Evolutionary conservation across 1,284 basidiomycete species (phyloP), one percentile per base, ranked within the genome.

Genomic region (Trametes hirsuta): DNA sequence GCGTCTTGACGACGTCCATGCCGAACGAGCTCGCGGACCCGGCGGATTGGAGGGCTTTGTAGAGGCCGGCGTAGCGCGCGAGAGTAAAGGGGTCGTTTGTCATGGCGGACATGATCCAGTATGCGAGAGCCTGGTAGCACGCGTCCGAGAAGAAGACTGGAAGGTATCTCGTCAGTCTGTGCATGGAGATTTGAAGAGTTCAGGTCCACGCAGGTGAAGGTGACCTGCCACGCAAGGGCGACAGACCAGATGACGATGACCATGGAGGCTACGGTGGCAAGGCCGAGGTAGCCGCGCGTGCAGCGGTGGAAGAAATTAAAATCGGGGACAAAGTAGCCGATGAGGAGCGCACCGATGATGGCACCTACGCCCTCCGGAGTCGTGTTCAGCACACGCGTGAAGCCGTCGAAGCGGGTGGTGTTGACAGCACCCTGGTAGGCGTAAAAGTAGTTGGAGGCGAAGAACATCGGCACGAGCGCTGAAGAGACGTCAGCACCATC

Each of bases 91-190:
- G 75, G 59, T 80, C 76, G 66, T 81, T 80, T 44, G 75, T 71
- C 62, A 81, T 72, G 35, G 77, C 75, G 42, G 76, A 76, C 76
- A 79, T 78, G 69, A 78, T 76, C 79, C 74, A 76, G 67, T 76
- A 75, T 53, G 68, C 74, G 62, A 78, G 71, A 39, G 76, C 76
- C 66, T 78, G 76, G 65, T 75, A 77, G 64, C 70, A 71, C 42
- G 76, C 72, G 65, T 78, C 76, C 40, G 61, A 59, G 65, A 77
- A 78, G 69, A 71, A 78, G 67, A 71, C 75, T 76, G 58, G 21
- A 39, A 4, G 53, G 12, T 11, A 37, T 10, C 21, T 6, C 12
- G 49, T 45, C 14, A 62, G 25, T 18, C 14, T 40, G 10, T 18
- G 14, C 57, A 58, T 1, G 18, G 10, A 3, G 22, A 10, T 45